Evolutionary conservation across 2,329 filamentous ascomycete species (phyloP), one percentile per base, ranked within the genome.

Genomic region (Hypoxylon sp.): DNA sequence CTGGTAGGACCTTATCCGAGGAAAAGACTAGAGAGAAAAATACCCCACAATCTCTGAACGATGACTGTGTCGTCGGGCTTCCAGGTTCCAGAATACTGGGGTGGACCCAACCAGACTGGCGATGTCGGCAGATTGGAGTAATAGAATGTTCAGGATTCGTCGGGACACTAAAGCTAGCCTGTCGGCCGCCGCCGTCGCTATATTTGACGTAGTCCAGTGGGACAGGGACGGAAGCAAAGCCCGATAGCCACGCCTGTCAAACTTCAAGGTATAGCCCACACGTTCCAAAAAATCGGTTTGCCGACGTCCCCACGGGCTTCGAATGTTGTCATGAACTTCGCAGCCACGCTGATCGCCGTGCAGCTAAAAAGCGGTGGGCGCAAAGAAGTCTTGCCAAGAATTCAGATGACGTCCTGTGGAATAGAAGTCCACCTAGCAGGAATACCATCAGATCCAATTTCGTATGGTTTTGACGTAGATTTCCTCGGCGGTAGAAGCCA

Each of bases 401-500:
- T 30, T 67, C 26, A 65, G 34, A 60, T 47, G 17, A 62, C 61
- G 20, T 70, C 70, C 55, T 72, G 70, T 17, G 65, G 62, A 54
- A 76, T 67, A 8, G 84, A 75, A 62, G 86, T 79, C 87, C 87
- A 90, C 70, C 87, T 80, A 19, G 80, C 78, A 19, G 87, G 87
- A 32, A 89, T 82, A 26, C 87, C 87, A 63, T 87, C 83, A 34
- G 81, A 69, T 37, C 84, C 81, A 63, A 89, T 81, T 62, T 84
- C 82, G 75, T 89, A 89, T 10, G 82, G 79, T 71, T 80, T 85
- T 37, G 77, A 77, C 59, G 78, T 78, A 37, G 82, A 76, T 73
- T 87, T 87, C 65, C 88, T 81, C n/a, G 88, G 87, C 8, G 89
- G 88, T n/a, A 91, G 80, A 6, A 87, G 84, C 83, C 88, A 89